Percentiles rank a stretch among this genome's conserved stretches.
Evolutionary conservation across 805 yeast genomes (phyloP).

Genomic region (Candida wancherniae): DNA sequence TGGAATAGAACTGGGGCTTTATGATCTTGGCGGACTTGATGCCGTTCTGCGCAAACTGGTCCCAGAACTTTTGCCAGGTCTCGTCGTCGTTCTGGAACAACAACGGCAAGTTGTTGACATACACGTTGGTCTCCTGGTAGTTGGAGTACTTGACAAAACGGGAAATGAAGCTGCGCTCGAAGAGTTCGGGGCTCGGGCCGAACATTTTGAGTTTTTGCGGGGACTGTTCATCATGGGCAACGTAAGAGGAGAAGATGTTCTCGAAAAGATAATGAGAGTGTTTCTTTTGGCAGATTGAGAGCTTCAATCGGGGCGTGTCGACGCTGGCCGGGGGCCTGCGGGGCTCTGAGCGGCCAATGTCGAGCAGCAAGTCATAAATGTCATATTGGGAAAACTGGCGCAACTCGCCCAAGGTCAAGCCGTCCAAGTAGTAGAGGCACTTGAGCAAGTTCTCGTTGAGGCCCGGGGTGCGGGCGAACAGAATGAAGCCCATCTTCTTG

Average conservation of each 20-base stretch:
- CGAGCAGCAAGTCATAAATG: conserved; percentile 21
- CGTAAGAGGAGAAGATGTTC: neutral
- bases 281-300: conserved; percentile 34
- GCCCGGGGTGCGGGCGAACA: conserved; percentile 29
- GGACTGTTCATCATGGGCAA: too few species aligned
- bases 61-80: conserved; percentile 37
- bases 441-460: conserved; percentile 44
- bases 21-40: conserved; percentile 40
- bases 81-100: conserved; percentile 50
- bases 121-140: conserved; percentile 67
- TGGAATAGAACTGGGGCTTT: conserved; percentile 36
- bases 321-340: neutral
- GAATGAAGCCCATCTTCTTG: conserved; percentile 42
- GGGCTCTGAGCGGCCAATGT: neutral
- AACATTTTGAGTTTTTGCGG: neutral
- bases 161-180: neutral
- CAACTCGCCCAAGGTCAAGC: conserved; percentile 44
- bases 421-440: conserved; percentile 47
- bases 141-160: conserved; percentile 23
- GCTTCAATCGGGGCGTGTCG: conserved; percentile 11
- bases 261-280: conserved; percentile 27
- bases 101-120: conserved; percentile 60
- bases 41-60: conserved; percentile 28
- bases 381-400: conserved; percentile 29
- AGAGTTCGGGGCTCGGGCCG: neutral